A percentile compares a stretch with the other conserved stretches of the same genome.
Conservation (phyloP, 192 early-diverging fungal genomes). For the Glomus cerebriforme region DNA sequence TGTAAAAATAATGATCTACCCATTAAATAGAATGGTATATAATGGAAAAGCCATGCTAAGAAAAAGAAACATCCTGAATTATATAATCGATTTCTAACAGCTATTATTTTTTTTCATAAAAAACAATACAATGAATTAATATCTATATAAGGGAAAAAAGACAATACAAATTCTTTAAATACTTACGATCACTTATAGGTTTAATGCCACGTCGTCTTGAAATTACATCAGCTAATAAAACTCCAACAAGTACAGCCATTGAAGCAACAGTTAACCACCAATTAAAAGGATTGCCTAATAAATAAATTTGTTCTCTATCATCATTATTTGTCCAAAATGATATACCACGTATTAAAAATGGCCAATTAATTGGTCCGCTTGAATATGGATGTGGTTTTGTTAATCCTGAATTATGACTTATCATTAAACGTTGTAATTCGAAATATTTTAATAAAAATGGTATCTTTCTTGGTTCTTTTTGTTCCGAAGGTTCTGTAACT, state of each 20-base stretch:
- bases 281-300: constrained; percentile 86
- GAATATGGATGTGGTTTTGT: constrained; percentile 94
- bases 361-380: constrained; percentile 80
- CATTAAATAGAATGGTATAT: constrained; percentile 91
- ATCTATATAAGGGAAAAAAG: background rate
- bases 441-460: constrained; percentile 80
- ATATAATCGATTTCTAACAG: constrained; percentile 61
- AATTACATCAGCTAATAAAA: constrained; percentile 71
- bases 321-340: constrained; percentile 89
- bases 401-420: constrained; percentile 86
- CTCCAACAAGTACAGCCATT: constrained; percentile 58
- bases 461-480: constrained; percentile 52
- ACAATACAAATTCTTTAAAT: constrained; percentile 27
- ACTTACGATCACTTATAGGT: constrained; percentile 54
- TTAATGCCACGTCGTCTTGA: constrained; percentile 74
- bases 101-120: no score
- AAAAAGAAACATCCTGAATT: constrained; percentile 79
- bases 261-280: constrained; percentile 77
- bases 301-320: constrained; percentile 79
- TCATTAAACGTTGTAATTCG: constrained; percentile 89
- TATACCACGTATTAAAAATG: constrained; percentile 82
- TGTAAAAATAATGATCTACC: constrained; percentile 92
- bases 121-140: background rate
- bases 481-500: constrained; percentile 49
- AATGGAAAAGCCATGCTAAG: constrained; percentile 84